A percentile compares a stretch with the other conserved stretches of the same genome.
Evolutionary conservation across 768 basidiomycete species (phyloP).

Genomic region (button mushroom (Agaricus bisporus)): DNA sequence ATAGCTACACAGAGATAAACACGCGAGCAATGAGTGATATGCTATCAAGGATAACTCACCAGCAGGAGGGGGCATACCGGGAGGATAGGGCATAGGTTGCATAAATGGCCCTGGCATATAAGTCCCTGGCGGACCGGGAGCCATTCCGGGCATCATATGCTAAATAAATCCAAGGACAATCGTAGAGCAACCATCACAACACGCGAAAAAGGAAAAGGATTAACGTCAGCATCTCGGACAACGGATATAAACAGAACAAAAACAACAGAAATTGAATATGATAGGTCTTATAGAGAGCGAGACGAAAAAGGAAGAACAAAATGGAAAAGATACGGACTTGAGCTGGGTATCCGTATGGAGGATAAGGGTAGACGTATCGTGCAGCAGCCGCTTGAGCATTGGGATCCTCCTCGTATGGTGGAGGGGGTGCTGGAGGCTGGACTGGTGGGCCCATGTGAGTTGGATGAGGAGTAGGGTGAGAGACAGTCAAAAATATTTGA

Average conservation of each 20-base stretch:
- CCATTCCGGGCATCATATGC: constrained; percentile 86
- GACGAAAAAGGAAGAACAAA: background rate
- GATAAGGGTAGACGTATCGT: constrained; percentile 67
- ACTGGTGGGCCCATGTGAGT: constrained; percentile 62
- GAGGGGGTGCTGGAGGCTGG: constrained; percentile 66
- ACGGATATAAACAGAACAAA: background rate
- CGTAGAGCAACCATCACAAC: background rate
- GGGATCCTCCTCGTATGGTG: constrained; percentile 75
- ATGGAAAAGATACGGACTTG: constrained; percentile 43
- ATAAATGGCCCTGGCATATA: constrained; percentile 80
- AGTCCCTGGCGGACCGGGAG: constrained; percentile 66
- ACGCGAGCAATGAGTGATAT: background rate
- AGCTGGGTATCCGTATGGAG: constrained; percentile 70
- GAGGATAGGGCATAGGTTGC: constrained; percentile 82
- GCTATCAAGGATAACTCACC: constrained; percentile 34
- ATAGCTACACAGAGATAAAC: constrained; percentile 42
- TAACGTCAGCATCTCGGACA: background rate
- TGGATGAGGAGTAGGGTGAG: constrained; percentile 55
- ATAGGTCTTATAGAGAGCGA: background rate
- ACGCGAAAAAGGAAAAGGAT: background rate
- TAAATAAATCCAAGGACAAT: constrained; percentile 19
- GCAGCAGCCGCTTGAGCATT: constrained; percentile 50
- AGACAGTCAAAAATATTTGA: constrained; percentile 65
- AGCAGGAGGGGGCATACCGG: constrained; percentile 73
- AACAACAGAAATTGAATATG: background rate